Percentiles rank a stretch among this genome's conserved stretches.
These are phyloP conservation scores for Mucor plumbeus DNA, from an alignment of 371 early-diverging fungal species.

Conservation along the genomic window DNA sequence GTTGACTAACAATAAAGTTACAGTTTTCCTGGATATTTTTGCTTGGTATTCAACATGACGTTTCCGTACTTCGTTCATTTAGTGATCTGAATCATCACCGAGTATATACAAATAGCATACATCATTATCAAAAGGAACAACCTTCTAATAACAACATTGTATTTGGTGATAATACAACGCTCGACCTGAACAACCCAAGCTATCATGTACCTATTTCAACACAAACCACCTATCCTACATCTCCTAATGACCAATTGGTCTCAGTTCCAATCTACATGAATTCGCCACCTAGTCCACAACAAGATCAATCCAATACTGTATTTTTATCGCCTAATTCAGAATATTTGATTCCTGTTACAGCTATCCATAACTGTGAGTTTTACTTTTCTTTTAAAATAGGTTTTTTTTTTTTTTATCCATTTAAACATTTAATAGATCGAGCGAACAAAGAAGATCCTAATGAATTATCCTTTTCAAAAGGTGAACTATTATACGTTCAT, in stretches of 20 bases:
- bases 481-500: slow-evolving; percentile 81
- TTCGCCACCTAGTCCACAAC: slow-evolving; percentile 10
- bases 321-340: slow-evolving; percentile 40
- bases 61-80: slow-evolving; percentile 21
- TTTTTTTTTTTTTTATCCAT: background rate
- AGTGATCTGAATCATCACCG: slow-evolving; percentile 12
- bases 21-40: slow-evolving; percentile 46
- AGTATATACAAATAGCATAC: slow-evolving; percentile 6
- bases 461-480: slow-evolving; percentile 87
- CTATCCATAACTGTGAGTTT: slow-evolving; percentile 48
- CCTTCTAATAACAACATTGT: background rate
- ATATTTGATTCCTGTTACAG: slow-evolving; percentile 44
- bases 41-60: slow-evolving; percentile 39
- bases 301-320: slow-evolving; percentile 26
- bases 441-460: slow-evolving; percentile 89
- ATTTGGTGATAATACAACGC: slow-evolving; percentile 7
- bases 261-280: slow-evolving; percentile 21
- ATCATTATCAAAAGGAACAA: slow-evolving; percentile 17
- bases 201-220: slow-evolving; percentile 15
- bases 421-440: slow-evolving; percentile 46
- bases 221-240: background rate
- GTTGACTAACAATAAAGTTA: background rate
- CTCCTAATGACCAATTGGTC: background rate
- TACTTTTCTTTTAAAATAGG: background rate
- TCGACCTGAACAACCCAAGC: slow-evolving; percentile 10